A percentile compares a stretch with the other conserved stretches of the same genome.
phyloP scores from a whole-genome alignment of 2,329 filamentous ascomycete species.

The Didymella keratinophila region DNA sequence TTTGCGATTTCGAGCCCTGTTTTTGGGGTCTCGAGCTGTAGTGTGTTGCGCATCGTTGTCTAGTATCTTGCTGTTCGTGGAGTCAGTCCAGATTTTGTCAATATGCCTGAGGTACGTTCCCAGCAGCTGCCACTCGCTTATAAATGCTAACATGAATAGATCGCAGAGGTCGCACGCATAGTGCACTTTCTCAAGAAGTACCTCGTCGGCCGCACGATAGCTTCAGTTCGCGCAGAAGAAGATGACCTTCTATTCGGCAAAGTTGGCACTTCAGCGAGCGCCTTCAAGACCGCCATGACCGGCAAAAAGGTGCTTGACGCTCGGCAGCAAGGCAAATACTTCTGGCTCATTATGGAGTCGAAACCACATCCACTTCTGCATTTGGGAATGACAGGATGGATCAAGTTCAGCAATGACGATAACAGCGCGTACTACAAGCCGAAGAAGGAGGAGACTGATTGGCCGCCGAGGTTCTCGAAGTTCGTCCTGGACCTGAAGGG shows the following conservation, averaged over 20 bases:
- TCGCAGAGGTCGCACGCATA: conserved; percentile 75
- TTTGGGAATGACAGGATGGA: conserved; percentile 79
- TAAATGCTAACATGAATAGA: conserved; percentile 33
- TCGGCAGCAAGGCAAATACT: conserved; percentile 94
- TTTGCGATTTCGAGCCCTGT: background rate
- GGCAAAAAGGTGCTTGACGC: conserved; percentile 76
- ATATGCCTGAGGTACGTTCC: conserved; percentile 47
- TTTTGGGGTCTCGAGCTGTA: too few relatives aligned
- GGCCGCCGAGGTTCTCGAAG: conserved; percentile 92
- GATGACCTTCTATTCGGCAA: conserved; percentile 91
- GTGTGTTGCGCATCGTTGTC: background rate
- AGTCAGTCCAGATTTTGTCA: background rate
- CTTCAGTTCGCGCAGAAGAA: conserved; percentile 73
- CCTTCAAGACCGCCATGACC: conserved; percentile 75
- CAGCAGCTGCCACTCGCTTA: background rate
- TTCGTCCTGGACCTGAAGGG: conserved; percentile 75
- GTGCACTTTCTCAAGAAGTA: conserved; percentile 84
- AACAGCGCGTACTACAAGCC: conserved; percentile 80
- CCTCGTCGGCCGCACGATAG: conserved; percentile 83
- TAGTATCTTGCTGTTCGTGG: background rate
- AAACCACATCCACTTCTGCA: conserved; percentile 90
- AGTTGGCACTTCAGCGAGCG: conserved; percentile 78
- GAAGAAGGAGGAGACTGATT: conserved; percentile 66
- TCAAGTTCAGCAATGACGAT: conserved; percentile 81
- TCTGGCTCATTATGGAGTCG: conserved; percentile 82